Evolutionary conservation across 768 basidiomycete genomes (phyloP), one percentile per base, ranked within the genome.

Genomic region (Phlebiopsis flavidoalba): DNA sequence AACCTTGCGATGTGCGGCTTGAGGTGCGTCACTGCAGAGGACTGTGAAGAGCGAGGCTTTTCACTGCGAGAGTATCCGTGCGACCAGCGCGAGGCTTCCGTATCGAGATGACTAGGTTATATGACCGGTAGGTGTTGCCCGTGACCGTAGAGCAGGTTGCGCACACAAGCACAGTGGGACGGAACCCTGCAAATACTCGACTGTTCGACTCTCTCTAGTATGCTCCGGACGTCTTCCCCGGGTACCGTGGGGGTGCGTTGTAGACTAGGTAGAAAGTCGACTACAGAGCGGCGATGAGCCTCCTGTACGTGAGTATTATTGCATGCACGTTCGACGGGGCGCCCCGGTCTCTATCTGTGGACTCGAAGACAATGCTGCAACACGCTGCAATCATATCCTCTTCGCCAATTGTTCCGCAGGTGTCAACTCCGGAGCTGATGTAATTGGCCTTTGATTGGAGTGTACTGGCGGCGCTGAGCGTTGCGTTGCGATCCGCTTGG

Each of bases 1-100:
- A 35, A 96, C 88, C 66, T 91, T 92, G 55, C 91, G 80, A 60
- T 93, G 92, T 0, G 86, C 85, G 7, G 88, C 87, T 93, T 93
- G 47, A 93, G 77, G 57, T 73, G 73, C 5, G 69, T 63, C n/a
- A n/a, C 61, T 76, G 74, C 8, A 88, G 76, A 2, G n/a, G 85
- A 78, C 64, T 83, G 80, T 1, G 82, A 31, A 2, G 52, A 53
- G 1, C n/a, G 80, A 72, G 10, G 74, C 71, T n/a, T n/a, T n/a
- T n/a, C n/a, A n/a, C n/a, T 33, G 79, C 75, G 76, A 22, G 71
- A 67, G 63, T 84, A n/a, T n/a, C n/a, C 80, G 53, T 80, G 80
- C 14, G 74, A 72, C n/a, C n/a, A 58, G 78, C 81, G 12, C 75
- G 79, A 45, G 80, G 83, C n/a, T n/a, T n/a, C n/a, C n/a, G 49